These are phyloP conservation scores for Aspergillus arachidicola DNA, from an alignment of 2,329 filamentous ascomycete species.

Conservation along the genomic window DNA sequence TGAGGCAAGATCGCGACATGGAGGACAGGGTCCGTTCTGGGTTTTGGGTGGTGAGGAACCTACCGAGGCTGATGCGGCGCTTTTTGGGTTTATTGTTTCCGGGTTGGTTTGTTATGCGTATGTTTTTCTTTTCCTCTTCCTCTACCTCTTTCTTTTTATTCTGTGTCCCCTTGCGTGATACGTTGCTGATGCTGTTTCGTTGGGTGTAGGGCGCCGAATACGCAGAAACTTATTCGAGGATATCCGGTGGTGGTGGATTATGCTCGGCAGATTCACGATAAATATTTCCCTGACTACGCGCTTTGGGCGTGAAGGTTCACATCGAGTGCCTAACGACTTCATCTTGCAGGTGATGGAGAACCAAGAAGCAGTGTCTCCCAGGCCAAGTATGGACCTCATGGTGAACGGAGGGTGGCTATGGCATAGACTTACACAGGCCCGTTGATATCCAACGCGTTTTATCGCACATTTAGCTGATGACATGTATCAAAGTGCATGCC, in stretches of 20 bases:
- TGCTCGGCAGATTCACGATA: constrained; percentile 57
- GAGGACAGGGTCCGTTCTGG: constrained; percentile 55
- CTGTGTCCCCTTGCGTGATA: neutral
- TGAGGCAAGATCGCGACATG: constrained; percentile 31
- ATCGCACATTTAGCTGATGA: neutral
- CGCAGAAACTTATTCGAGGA: constrained; percentile 46
- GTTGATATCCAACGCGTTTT: neutral
- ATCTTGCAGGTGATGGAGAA: neutral
- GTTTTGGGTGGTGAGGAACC: constrained; percentile 55
- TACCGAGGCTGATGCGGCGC: constrained; percentile 58
- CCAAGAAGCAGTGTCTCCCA: neutral
- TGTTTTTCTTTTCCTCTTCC: constrained; percentile 31
- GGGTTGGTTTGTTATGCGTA: constrained; percentile 57
- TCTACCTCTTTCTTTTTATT: neutral
- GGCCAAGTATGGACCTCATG: neutral
- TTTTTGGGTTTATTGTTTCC: constrained; percentile 63
- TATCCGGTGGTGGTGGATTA: constrained; percentile 59
- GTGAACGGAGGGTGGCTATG: neutral
- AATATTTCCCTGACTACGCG: constrained; percentile 62
- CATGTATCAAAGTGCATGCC: neutral
- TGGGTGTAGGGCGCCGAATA: constrained; percentile 49
- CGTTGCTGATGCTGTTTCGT: constrained; percentile 8
- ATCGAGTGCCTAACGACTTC: neutral
- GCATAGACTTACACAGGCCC: neutral
- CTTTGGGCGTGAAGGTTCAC: constrained; percentile 28